A percentile compares a stretch with the other conserved stretches of the same genome.
phyloP scores from a whole-genome alignment of 2,329 filamentous ascomycete species.

The Talaromyces sp. region DNA sequence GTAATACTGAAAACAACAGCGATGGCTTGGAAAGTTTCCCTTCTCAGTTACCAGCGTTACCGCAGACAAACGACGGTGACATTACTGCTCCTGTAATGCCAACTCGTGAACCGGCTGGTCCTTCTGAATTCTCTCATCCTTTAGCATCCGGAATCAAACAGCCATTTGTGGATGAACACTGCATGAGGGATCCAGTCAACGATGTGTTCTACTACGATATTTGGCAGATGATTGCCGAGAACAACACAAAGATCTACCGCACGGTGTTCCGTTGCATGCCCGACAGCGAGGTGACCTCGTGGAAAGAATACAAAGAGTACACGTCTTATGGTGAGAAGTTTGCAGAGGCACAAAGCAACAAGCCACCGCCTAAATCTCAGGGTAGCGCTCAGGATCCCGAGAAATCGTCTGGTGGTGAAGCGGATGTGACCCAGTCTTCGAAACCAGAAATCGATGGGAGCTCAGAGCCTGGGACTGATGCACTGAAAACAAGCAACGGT shows the following conservation, averaged over 20 bases:
- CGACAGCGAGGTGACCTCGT: slow-evolving; percentile 86
- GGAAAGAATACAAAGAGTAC: slow-evolving; percentile 88
- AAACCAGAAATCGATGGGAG: background rate
- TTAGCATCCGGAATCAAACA: slow-evolving; percentile 61
- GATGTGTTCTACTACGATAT: slow-evolving; percentile 78
- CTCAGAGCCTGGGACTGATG: background rate
- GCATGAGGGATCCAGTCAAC: slow-evolving; percentile 86
- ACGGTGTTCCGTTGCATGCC: slow-evolving; percentile 96
- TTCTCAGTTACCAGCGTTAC: slow-evolving; percentile 61
- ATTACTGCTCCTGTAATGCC: slow-evolving; percentile 66
- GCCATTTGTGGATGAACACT: slow-evolving; percentile 76
- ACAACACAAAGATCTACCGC: slow-evolving; percentile 93
- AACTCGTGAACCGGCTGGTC: slow-evolving; percentile 40
- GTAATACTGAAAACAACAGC: slow-evolving; percentile 9
- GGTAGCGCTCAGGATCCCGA: background rate
- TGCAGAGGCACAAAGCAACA: slow-evolving; percentile 56
- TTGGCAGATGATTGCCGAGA: slow-evolving; percentile 81
- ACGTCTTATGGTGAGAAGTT: slow-evolving; percentile 72
- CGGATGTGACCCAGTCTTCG: background rate
- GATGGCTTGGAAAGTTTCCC: slow-evolving; percentile 13
- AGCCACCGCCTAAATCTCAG: background rate
- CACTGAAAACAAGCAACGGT: background rate
- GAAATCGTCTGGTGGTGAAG: background rate
- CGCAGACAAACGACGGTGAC: slow-evolving; percentile 69
- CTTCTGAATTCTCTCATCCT: slow-evolving; percentile 43